Base-by-base conservation (phyloP, 1,284 basidiomycete genomes). In the Ceratobasidium sp. region DNA sequence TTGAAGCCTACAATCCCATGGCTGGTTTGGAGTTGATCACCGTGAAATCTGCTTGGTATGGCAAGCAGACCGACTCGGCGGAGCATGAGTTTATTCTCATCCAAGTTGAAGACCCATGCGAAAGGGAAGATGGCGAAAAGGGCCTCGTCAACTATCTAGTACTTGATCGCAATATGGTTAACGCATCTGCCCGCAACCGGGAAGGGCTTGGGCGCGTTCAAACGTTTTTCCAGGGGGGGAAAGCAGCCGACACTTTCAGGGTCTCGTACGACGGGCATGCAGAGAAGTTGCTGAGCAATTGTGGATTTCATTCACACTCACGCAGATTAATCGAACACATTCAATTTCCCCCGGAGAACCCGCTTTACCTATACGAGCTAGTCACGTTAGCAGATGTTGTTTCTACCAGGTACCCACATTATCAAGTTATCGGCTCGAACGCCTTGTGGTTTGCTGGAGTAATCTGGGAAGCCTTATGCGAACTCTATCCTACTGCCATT, bases 31-130 rank as follows among this genome's bases (percentile, higher is more conserved):
- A 45, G 6, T 45, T 22, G 6, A 45, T 45, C 13, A 45, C 22
- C 13, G 15, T 45, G 5, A 45, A 45, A 15, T 45, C 43, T 15
- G 43, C 43, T 45, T 45, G 43, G 43, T 45, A 45, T 17, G 13
- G 43, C 43, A 45, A 45, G 43, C 43, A 45, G 13, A 45, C 43
- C 17, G 22, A 22, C 17, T 5, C 43, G 3, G 15, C 43, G 22
- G 43, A 45, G 25, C 52, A 54, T 32, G 52, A 54, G 22, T 54
- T 54, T 54, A n/a, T n/a, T n/a, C n/a, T n/a, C n/a, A n/a, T n/a
- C n/a, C n/a, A n/a, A n/a, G n/a, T n/a, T n/a, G n/a, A 31, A 32
- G n/a, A 45, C 22, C 43, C 43, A 45, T n/a, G 43, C 22, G 17
- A 22, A 45, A 15, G 43, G 22, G 17, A 15, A 5, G 43, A 22